Conservation (phyloP, 1,284 basidiomycete species). For the Fomitopsis betulina region DNA sequence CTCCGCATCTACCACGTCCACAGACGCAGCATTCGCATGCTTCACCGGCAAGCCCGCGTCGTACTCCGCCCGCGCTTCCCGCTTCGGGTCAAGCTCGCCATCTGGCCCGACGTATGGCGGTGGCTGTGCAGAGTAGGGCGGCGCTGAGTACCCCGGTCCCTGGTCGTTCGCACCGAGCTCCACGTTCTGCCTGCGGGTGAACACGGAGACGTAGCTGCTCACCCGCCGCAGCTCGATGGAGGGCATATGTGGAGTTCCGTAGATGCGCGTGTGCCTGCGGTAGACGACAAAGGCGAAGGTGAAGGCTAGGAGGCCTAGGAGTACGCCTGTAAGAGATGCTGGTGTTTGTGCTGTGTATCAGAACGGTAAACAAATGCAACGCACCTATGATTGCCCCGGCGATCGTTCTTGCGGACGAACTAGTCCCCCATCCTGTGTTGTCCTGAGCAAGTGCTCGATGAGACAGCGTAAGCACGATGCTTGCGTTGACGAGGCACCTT, state of each 20-base stretch:
- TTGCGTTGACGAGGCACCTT: too few relatives aligned
- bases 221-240: not conserved
- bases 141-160: slow-evolving; percentile 1
- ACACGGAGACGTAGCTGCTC: slow-evolving; percentile 1
- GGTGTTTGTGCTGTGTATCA: too few relatives aligned
- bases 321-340: not conserved
- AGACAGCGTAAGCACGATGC: not conserved
- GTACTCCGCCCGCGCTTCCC: not conserved
- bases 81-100: not conserved
- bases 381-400: not conserved
- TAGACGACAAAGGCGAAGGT: not conserved
- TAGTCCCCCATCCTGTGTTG: not conserved
- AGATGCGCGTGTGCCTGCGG: not conserved
- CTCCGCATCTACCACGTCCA: not conserved
- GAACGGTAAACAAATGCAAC: not conserved
- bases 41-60: not conserved
- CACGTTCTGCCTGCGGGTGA: slow-evolving; percentile 1
- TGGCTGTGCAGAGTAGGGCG: not conserved
- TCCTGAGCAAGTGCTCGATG: not conserved
- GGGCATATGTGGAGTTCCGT: not conserved
- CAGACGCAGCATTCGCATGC: not conserved
- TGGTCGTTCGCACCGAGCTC: not conserved
- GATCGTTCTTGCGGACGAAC: not conserved
- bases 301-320: not conserved
- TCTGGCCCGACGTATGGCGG: not conserved